Evolutionary conservation across 345 rosid genomes (phyloP).

Genomic region (Stellera chamaejasme): DNA sequence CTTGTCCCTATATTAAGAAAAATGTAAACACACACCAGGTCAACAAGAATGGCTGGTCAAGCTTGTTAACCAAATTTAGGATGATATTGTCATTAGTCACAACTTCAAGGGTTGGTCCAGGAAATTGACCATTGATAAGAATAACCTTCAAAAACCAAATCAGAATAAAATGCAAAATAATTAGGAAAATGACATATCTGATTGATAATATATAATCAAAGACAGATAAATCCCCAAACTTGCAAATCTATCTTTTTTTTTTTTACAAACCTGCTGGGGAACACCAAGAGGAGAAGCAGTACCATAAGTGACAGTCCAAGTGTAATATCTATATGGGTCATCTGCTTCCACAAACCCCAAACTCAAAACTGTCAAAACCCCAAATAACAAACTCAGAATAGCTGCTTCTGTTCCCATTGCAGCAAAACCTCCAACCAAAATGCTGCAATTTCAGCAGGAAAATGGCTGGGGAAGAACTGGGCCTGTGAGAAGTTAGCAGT

Average conservation of each 20-base stretch:
- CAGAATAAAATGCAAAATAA: constrained; percentile 5
- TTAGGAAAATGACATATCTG: too few species aligned
- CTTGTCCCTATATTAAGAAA: too few species aligned
- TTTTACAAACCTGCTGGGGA: background rate
- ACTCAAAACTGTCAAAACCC: constrained; percentile 38
- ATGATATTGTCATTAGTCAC: constrained; percentile 89
- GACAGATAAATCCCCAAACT: background rate
- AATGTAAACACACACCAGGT: constrained; percentile 43
- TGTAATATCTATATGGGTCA: constrained; percentile 23
- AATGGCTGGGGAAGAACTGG: too few species aligned
- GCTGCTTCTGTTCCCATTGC: constrained; percentile 20
- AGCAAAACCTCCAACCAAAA: constrained; percentile 1
- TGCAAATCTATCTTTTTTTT: background rate
- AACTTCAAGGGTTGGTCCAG: constrained; percentile 91
- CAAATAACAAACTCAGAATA: constrained; percentile 25
- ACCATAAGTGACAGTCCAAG: constrained; percentile 28
- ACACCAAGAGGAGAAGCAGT: constrained; percentile 16
- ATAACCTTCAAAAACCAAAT: constrained; percentile 47
- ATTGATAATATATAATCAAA: background rate
- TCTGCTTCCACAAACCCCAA: constrained; percentile 12
- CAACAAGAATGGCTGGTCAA: constrained; percentile 89
- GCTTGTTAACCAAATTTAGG: constrained; percentile 85
- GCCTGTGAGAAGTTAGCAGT: too few species aligned
- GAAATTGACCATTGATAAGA: constrained; percentile 93
- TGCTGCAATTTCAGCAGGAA: too few species aligned